phyloP scores from a whole-genome alignment of 106 monocot genomes.

The Apostasia shenzhenica region DNA sequence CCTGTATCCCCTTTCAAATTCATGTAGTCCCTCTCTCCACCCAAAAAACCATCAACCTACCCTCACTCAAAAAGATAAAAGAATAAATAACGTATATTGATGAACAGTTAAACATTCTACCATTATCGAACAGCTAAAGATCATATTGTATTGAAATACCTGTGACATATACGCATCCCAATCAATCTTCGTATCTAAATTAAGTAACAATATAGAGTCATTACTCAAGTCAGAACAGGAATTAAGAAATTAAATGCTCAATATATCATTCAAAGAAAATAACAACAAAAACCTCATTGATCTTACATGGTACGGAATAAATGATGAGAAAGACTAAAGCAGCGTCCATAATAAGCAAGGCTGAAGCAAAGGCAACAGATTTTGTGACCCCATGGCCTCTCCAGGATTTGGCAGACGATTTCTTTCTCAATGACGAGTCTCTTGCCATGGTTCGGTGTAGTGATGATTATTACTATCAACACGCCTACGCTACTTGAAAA shows the following conservation, averaged over 20 bases:
- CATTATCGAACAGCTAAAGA: not conserved
- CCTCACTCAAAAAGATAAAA: not conserved
- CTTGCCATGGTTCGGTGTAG: not conserved
- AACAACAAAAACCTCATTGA: not conserved
- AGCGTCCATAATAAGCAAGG: conserved; percentile 48
- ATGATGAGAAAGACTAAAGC: conserved; percentile 76
- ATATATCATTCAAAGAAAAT: not conserved
- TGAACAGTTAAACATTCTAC: not conserved
- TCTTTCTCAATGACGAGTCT: not conserved
- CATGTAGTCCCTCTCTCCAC: conserved; percentile 89
- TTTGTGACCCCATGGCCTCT: conserved; percentile 6
- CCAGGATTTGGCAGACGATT: not conserved
- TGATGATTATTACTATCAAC: not conserved
- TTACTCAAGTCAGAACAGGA: not conserved
- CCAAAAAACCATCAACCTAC: conserved; percentile 91
- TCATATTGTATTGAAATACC: conserved; percentile 27
- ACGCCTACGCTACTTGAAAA: not conserved
- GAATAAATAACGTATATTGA: not conserved
- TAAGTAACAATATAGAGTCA: not conserved
- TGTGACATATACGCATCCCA: conserved; percentile 99
- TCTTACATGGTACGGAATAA: conserved; percentile 79
- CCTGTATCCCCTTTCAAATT: conserved; percentile 92
- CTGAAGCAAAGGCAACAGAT: conserved; percentile 15
- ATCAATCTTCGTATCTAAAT: conserved; percentile 97
- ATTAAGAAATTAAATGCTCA: not conserved